Evolutionary conservation across 75 land plant species (phyloP), one percentile per base, ranked within the genome.

Genomic region (Cryptomeria japonica): DNA sequence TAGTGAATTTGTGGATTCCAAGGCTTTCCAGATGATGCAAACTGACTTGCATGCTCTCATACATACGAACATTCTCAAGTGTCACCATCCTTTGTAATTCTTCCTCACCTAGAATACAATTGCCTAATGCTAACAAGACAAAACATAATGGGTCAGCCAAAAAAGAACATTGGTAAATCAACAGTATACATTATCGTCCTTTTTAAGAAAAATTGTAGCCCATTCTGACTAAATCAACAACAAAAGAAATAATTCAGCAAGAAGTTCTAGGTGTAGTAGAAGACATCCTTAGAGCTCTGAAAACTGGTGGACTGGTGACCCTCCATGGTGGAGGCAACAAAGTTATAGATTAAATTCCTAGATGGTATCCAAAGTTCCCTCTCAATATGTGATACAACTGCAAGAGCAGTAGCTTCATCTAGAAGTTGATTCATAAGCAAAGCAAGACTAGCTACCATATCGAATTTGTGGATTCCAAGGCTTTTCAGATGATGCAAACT

Each of bases 41-140:
- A 28, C 99, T 99, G 87, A 99, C 97, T 92, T 90, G 99, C 99
- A 98, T 98, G 85, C 99, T 98, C 86, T 98, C 99, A 92, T 98
- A 97, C 11, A 93, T 87, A 85, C 99, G 96, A 0, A 97, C 99
- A 51, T 51, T 47, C 53, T 13, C 53, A 51, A 51, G 14, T 51
- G 53, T 51, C 53, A 13, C 12, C 53, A 51, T 51, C 53, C 53
- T 13, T 51, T 12, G 53, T 15, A 51, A 1, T 11, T 51, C 53
- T 51, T 51, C 53, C 53, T 51, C 53, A 51, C 53, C 12, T 51
- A 15, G 53, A 51, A 51, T 51, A 51, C 2, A 51, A 51, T 1
- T 11, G 12, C 51, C 51, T 49, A 49, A 49, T 49, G 12, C 51
- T 11, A 44, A 44, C 46, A 44, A 44, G 14, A 51, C 14, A 51